These are phyloP conservation scores for Colletotrichum sp. DNA, from an alignment of 2,329 filamentous ascomycete genomes.

Conservation along the genomic window DNA sequence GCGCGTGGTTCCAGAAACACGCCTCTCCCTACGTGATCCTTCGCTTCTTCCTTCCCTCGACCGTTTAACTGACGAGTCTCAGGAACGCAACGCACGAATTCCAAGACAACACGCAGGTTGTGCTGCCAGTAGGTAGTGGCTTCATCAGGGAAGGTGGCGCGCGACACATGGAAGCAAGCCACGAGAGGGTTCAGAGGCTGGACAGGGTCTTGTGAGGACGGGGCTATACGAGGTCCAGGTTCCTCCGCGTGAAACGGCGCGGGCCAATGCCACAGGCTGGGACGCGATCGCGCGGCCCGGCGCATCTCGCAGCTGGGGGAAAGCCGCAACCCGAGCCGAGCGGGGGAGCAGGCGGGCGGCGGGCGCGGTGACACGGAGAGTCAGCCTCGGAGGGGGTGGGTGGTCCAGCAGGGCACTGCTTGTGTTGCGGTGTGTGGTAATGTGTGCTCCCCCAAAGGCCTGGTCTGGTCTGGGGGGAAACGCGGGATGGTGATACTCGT, in stretches of 20 bases:
- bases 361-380: neutral
- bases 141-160: neutral
- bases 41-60: neutral
- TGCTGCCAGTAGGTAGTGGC: neutral
- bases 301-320: slow-evolving; percentile 1
- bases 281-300: slow-evolving; percentile 13
- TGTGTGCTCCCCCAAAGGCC: neutral
- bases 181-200: neutral
- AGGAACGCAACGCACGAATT: neutral
- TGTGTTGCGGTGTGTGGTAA: neutral
- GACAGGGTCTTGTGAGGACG: neutral
- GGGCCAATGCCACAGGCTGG: neutral
- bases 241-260: neutral
- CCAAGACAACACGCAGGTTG: neutral
- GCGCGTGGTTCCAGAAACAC: neutral
- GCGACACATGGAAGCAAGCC: neutral
- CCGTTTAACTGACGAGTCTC: neutral
- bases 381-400: neutral
- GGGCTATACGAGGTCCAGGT: neutral
- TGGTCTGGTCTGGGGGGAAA: neutral
- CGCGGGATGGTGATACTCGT: neutral
- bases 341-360: neutral
- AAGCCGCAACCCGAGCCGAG: slow-evolving; percentile 9
- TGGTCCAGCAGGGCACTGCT: neutral
- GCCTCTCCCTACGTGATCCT: neutral